Conservation (phyloP, 345 rosid species). For the Eucalyptus grandis region DNA sequence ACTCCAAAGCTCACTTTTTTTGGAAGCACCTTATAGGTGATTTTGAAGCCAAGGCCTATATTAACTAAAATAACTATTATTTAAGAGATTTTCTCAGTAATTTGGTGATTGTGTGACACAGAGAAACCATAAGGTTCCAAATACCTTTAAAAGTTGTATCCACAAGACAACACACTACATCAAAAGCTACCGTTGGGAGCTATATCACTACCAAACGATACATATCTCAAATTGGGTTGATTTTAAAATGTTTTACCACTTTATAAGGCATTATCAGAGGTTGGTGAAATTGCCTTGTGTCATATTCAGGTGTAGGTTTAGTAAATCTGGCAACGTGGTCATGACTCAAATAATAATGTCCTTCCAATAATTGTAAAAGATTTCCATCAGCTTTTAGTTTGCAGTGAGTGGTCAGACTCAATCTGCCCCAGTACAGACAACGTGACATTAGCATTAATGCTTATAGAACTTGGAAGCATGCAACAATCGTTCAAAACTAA, state of each 20-base stretch:
- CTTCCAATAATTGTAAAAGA: neutral
- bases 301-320: neutral
- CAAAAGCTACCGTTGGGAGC: neutral
- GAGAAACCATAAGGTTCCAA: neutral
- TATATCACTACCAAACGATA: neutral
- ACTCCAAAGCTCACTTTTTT: neutral
- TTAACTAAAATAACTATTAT: neutral
- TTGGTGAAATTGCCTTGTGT: neutral
- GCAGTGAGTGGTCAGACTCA: neutral
- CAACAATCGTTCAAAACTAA: neutral
- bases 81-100: neutral
- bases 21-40: neutral
- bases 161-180: neutral
- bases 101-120: neutral
- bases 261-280: neutral
- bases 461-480: neutral
- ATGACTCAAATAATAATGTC: neutral
- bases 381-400: neutral
- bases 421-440: neutral
- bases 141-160: neutral
- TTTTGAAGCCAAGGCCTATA: neutral
- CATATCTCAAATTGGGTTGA: neutral
- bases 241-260: neutral
- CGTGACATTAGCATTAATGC: neutral
- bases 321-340: neutral